Conservation (phyloP, 169 alveolate species). For the Cytauxzoon felis region DNA sequence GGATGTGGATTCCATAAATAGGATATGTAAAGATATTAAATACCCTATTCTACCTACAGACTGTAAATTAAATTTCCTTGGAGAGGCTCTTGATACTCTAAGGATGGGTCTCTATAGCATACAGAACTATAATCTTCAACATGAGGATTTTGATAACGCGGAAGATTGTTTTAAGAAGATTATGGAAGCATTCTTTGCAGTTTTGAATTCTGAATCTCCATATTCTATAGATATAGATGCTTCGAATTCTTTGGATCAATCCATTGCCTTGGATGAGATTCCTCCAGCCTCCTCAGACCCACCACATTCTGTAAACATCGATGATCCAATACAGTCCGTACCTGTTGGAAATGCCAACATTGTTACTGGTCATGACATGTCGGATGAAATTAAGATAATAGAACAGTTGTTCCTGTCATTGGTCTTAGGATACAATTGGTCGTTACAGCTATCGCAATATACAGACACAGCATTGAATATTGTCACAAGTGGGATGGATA, state of each 20-base stretch:
- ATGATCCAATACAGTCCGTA: too few relatives aligned
- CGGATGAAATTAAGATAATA: constrained; percentile 8
- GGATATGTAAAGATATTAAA: background rate
- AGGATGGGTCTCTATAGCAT: background rate
- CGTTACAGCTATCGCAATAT: background rate
- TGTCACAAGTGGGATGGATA: background rate
- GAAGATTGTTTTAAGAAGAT: constrained; percentile 3
- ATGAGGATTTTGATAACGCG: background rate
- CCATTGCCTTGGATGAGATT: background rate
- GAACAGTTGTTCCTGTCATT: constrained; percentile 6
- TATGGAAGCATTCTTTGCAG: constrained; percentile 12
- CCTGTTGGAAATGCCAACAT: background rate
- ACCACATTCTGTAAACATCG: too few relatives aligned
- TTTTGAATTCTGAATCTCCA: background rate
- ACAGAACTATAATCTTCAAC: constrained; percentile 2
- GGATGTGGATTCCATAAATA: constrained; percentile 6
- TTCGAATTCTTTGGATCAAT: constrained; percentile 3
- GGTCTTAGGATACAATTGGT: constrained; percentile 45
- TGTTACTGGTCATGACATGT: background rate
- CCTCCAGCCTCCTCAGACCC: too few relatives aligned
- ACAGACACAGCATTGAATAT: constrained; percentile 19
- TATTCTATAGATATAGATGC: constrained; percentile 8
- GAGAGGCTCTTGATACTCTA: constrained; percentile 21
- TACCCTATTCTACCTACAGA: constrained; percentile 9
- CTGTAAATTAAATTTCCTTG: background rate